Percentiles rank a stretch among this genome's conserved stretches.
phyloP scores from a whole-genome alignment of 139 green algal genomes.

The Tetradesmus obliquus region DNA sequence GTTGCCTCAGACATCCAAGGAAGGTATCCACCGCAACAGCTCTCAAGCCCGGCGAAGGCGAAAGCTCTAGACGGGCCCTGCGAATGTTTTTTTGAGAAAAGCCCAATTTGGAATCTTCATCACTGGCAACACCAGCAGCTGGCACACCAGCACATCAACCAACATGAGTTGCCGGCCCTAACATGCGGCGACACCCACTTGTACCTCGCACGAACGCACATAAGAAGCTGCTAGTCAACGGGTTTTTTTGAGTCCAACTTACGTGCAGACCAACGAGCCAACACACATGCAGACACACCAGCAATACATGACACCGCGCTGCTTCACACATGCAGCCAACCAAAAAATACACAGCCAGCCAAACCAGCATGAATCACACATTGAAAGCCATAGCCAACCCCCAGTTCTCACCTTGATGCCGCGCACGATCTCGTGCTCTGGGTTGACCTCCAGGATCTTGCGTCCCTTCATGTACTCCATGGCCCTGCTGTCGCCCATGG shows the following conservation, averaged over 20 bases:
- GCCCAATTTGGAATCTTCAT: conserved; percentile 68
- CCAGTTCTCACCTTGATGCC: conserved; percentile 68
- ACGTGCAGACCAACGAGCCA: no score
- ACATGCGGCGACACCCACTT: no score
- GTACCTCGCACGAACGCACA: no score
- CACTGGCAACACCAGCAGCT: conserved; percentile 45
- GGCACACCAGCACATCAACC: background rate
- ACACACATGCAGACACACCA: no score
- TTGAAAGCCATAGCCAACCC: background rate
- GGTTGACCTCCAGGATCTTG: conserved; percentile 99
- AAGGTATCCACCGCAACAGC: conserved; percentile 70
- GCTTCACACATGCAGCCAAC: background rate
- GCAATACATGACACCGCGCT: background rate
- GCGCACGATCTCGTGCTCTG: conserved; percentile 85
- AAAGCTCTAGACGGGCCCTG: conserved; percentile 77
- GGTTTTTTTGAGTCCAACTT: no score
- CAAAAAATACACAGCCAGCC: background rate
- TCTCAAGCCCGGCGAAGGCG: conserved; percentile 73
- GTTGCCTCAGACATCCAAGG: conserved; percentile 74
- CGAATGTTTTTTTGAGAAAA: conserved; percentile 79
- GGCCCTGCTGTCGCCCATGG: conserved; percentile 91
- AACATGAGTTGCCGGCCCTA: no score
- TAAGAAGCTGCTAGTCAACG: no score
- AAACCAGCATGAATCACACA: background rate
- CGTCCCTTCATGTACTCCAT: conserved; percentile 98